A percentile compares a stretch with the other conserved stretches of the same genome.
Evolutionary conservation across 441 rosid species (phyloP).

Genomic region (Pelargonium australe): DNA sequence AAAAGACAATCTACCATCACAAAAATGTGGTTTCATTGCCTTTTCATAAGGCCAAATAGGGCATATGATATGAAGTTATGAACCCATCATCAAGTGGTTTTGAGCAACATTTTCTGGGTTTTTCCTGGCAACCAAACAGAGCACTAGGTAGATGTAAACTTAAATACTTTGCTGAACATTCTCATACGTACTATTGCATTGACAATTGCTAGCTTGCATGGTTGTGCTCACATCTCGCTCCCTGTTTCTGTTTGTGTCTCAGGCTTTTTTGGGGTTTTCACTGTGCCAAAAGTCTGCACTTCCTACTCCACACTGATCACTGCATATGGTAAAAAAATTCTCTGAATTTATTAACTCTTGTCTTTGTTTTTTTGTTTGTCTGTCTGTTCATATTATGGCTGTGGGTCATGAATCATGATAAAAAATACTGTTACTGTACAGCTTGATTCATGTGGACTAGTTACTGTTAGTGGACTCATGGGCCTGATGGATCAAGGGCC

Average conservation of each 20-base stretch:
- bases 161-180: conserved; percentile 12
- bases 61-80: not conserved
- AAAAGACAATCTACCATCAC: not conserved
- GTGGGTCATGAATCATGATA: conserved; percentile 1
- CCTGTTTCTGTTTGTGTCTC: conserved; percentile 15
- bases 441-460: not conserved
- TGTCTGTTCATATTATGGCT: not conserved
- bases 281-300: conserved; percentile 65
- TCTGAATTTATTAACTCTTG: not conserved
- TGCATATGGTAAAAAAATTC: conserved; percentile 45
- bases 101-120: not conserved
- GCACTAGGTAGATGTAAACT: not conserved
- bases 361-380: not conserved
- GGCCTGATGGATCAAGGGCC: not conserved
- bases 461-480: not conserved
- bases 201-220: conserved; percentile 1
- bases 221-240: conserved; percentile 9
- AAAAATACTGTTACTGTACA: not conserved
- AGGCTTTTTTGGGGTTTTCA: conserved; percentile 78
- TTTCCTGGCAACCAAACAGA: conserved; percentile 4
- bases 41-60: not conserved
- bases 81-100: not conserved
- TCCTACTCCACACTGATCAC: conserved; percentile 62
- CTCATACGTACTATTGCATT: not conserved
- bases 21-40: not conserved